Evolutionary conservation across 139 green algal genomes (phyloP).

Genomic region (Volvox reticuliferus): DNA sequence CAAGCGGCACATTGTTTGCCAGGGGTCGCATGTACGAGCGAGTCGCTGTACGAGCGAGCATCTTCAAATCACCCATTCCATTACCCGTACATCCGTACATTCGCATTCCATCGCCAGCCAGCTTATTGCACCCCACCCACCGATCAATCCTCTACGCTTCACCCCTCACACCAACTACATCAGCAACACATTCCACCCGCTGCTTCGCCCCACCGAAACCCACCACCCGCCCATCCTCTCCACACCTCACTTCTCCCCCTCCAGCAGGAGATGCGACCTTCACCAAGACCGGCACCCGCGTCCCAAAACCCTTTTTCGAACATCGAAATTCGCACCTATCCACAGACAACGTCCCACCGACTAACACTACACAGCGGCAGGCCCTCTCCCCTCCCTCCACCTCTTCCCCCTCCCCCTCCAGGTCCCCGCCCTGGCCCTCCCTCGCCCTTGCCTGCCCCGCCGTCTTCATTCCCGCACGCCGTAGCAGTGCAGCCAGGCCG

Average conservation of each 20-base stretch:
- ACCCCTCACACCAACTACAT: neutral
- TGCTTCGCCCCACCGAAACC: no score
- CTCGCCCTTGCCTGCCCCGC: neutral
- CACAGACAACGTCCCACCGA: neutral
- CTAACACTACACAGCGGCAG: slow-evolving; percentile 32
- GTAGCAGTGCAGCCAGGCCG: neutral
- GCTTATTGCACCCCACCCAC: neutral
- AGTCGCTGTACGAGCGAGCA: no score
- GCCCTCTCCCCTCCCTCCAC: neutral
- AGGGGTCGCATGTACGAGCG: no score
- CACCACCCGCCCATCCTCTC: no score
- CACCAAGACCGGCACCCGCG: neutral
- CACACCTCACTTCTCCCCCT: no score
- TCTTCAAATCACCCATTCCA: no score
- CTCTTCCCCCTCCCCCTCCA: no score
- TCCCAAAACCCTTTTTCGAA: neutral
- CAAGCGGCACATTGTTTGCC: no score
- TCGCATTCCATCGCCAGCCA: neutral
- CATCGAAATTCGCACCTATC: neutral
- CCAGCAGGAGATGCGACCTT: no score
- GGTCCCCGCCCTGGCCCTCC: neutral
- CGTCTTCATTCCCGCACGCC: neutral
- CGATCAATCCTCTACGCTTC: neutral
- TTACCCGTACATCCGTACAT: no score
- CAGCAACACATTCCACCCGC: no score